Evolutionary conservation across 345 rosid genomes (phyloP).

Genomic region (Eucalyptus microcorys): DNA sequence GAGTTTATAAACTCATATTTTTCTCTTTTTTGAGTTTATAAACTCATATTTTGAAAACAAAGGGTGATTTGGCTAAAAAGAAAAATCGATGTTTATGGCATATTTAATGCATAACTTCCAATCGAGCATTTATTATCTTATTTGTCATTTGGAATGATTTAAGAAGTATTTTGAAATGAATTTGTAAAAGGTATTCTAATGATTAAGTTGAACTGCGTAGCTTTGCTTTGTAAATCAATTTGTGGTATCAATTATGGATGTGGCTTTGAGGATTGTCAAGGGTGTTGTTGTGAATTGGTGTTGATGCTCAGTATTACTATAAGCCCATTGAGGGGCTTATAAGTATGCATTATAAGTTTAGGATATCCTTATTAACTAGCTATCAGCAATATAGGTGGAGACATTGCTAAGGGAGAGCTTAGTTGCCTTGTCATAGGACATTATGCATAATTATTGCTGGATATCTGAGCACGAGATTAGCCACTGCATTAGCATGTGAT

Average conservation of each 20-base stretch:
- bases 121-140: background rate
- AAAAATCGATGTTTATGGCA: background rate
- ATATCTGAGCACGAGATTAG: background rate
- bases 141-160: background rate
- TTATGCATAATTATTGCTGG: background rate
- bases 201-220: background rate
- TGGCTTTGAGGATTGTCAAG: background rate
- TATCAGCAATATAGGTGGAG: background rate
- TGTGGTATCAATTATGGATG: background rate
- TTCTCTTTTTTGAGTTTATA: background rate
- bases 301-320: background rate
- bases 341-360: too few species aligned
- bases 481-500: background rate
- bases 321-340: background rate
- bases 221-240: background rate
- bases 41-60: background rate
- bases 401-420: accelerated
- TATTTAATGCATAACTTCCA: background rate
- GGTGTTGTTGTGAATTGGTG: background rate
- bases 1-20: too few species aligned
- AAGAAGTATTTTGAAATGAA: background rate
- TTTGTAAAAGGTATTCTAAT: background rate
- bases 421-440: background rate
- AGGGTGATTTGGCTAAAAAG: background rate
- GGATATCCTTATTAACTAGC: too few species aligned